Conservation (phyloP, 2,329 filamentous ascomycete species). For the Alternaria gansuensis region DNA sequence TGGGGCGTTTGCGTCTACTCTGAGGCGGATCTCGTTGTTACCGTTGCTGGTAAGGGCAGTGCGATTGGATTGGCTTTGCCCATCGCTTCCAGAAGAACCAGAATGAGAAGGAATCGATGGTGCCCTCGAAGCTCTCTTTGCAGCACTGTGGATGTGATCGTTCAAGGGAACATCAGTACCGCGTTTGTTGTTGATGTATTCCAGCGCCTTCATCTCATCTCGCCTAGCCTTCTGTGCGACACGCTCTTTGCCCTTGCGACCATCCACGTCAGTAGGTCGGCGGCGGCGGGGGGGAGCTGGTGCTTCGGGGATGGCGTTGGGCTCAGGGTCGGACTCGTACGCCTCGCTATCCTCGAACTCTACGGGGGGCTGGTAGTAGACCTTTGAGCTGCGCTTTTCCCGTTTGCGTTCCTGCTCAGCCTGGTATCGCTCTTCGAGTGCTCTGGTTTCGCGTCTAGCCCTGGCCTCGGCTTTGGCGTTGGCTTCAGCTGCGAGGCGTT, state of each 20-base stretch:
- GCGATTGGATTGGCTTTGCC: conserved; percentile 39
- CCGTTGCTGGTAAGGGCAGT: conserved; percentile 41
- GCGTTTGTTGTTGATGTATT: conserved; percentile 44
- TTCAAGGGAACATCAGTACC: conserved; percentile 39
- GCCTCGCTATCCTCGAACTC: conserved; percentile 31
- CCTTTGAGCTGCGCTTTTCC: conserved; percentile 26
- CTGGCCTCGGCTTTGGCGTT: conserved; percentile 7
- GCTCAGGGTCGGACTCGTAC: conserved; percentile 9
- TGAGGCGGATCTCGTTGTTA: conserved; percentile 49
- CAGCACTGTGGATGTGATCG: conserved; percentile 43
- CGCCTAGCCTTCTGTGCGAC: conserved; percentile 27
- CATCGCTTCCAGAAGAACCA: conserved; percentile 43
- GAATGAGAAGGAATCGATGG: conserved; percentile 42
- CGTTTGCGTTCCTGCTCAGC: conserved; percentile 25
- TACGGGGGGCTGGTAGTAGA: conserved; percentile 22
- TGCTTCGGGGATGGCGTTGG: conserved; percentile 9
- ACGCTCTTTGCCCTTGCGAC: conserved; percentile 33
- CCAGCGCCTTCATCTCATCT: conserved; percentile 34
- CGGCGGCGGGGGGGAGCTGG: conserved; percentile 30
- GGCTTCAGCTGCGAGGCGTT: conserved; percentile 1
- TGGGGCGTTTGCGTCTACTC: conserved; percentile 46
- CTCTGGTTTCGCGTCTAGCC: conserved; percentile 6
- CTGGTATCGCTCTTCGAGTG: conserved; percentile 14
- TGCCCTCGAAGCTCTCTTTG: conserved; percentile 39
- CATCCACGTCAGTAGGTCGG: conserved; percentile 35